These are phyloP conservation scores for Syzygium grande DNA, from an alignment of 345 rosid species.

Conservation along the genomic window DNA sequence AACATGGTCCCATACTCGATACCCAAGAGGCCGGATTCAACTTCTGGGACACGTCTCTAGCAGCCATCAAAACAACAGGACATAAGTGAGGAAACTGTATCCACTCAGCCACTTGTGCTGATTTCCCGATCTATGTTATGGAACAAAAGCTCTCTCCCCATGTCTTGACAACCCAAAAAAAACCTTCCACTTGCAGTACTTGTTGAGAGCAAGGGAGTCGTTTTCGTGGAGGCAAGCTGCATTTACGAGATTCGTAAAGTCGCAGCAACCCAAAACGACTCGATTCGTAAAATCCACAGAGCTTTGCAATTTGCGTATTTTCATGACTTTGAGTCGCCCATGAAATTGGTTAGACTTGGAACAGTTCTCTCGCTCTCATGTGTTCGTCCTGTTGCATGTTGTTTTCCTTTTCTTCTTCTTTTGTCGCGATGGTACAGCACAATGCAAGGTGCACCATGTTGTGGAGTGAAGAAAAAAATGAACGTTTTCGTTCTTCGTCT, in stretches of 20 bases:
- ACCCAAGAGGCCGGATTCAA: neutral
- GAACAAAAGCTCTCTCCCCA: neutral
- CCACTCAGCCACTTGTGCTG: neutral
- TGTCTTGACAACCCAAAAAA: neutral
- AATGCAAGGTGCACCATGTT: neutral
- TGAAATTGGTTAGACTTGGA: too few relatives aligned
- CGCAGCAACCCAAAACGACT: too few relatives aligned
- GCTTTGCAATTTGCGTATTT: too few relatives aligned
- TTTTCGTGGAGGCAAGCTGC: too few relatives aligned
- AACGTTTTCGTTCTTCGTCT: neutral
- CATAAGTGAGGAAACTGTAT: neutral
- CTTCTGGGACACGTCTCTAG: neutral
- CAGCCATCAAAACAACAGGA: neutral
- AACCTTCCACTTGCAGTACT: neutral
- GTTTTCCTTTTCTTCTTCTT: neutral
- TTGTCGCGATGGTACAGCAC: neutral
- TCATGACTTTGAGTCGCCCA: too few relatives aligned
- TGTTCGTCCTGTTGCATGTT: too few relatives aligned
- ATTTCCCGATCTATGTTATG: neutral
- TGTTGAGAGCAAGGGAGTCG: too few relatives aligned
- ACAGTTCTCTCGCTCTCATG: too few relatives aligned
- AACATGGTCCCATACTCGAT: slow-evolving; percentile 3
- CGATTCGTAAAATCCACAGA: too few relatives aligned
- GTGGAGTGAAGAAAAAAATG: too few relatives aligned
- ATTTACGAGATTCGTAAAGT: too few relatives aligned